Evolutionary conservation across 2,329 filamentous ascomycete genomes (phyloP), one percentile per base, ranked within the genome.

Genomic region (Chaetomium strumarium): DNA sequence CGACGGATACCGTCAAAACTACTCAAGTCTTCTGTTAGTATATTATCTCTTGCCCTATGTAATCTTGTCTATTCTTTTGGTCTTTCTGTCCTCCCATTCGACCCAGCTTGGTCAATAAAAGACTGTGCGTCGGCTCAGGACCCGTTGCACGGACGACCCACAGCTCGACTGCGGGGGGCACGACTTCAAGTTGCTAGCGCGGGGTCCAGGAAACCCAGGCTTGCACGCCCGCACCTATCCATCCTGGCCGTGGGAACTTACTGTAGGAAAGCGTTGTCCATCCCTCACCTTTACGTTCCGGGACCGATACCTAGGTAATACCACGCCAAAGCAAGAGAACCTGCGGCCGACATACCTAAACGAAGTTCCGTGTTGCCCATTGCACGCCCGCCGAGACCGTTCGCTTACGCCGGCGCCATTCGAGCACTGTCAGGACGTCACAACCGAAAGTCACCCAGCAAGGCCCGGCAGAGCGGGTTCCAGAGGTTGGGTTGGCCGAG

Each of bases 401-500:
- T 44, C 46, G 17, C 33, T 12, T 31, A 10, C 31, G 16, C 20
- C 34, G 14, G 13, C 34, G 12, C 34, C 34, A 11, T 50, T 19
- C 40, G 19, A 31, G 14, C 49, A 46, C 43, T 14, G 34, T 16
- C 11, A 24, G 20, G 29, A 46, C 41, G 24, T 39, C 39, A 24
- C 31, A 48, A 24, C 24, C 24, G 10, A 16, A 13, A n/a, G 14
- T n/a, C 34, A 29, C 33, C 30, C 41, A 33, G 38, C 38, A 38
- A 31, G 34, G 42, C 50, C 47, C 52, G 46, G 38, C 49, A 46
- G 45, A 42, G 37, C 46, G 45, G 51, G 45, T 46, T 34, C 39
- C 34, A 48, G 55, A 51, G 42, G 45, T 34, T 47, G 48, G 52
- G 49, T 48, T 49, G 46, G 7, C 53, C 49, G 49, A 52, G 56